Evolutionary conservation across 768 basidiomycete genomes (phyloP).

Genomic region (Phlebiopsis gigantea): DNA sequence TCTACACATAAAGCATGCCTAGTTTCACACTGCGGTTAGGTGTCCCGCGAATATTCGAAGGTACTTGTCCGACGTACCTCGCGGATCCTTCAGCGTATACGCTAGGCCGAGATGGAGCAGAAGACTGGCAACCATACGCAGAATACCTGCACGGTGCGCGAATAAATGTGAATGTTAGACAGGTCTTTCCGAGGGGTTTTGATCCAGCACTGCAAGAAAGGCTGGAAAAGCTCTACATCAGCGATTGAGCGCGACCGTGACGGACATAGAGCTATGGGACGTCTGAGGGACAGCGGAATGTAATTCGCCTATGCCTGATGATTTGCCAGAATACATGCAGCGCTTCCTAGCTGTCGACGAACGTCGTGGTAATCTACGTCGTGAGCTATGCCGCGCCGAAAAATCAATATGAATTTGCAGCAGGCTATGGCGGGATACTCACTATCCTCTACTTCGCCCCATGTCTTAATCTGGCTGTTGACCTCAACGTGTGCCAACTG

Average conservation of each 20-base stretch:
- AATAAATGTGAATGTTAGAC: constrained; percentile 90
- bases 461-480: constrained; percentile 88
- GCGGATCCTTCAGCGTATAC: too few species aligned
- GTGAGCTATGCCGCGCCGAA: constrained; percentile 75
- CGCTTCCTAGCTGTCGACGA: constrained; percentile 79
- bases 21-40: constrained; percentile 35
- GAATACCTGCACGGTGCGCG: constrained; percentile 63
- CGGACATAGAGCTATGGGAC: too few species aligned
- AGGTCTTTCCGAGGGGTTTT: constrained; percentile 78
- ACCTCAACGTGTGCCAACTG: constrained; percentile 89
- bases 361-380: constrained; percentile 97
- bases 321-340: constrained; percentile 44
- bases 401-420: constrained; percentile 9
- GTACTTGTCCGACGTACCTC: constrained; percentile 67
- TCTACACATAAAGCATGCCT: not conserved
- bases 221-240: not conserved
- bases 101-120: constrained; percentile 21
- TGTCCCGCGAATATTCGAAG: constrained; percentile 83
- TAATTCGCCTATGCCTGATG: not conserved
- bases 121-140: constrained; percentile 57
- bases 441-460: constrained; percentile 99
- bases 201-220: constrained; percentile 21
- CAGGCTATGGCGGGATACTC: constrained; percentile 67
- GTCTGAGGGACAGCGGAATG: not conserved
- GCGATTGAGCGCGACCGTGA: not conserved